Percentiles rank a stretch among this genome's conserved stretches.
These are phyloP conservation scores for Gaeumannomyces sp. DNA, from an alignment of 2,329 filamentous ascomycete genomes.

Conservation along the genomic window DNA sequence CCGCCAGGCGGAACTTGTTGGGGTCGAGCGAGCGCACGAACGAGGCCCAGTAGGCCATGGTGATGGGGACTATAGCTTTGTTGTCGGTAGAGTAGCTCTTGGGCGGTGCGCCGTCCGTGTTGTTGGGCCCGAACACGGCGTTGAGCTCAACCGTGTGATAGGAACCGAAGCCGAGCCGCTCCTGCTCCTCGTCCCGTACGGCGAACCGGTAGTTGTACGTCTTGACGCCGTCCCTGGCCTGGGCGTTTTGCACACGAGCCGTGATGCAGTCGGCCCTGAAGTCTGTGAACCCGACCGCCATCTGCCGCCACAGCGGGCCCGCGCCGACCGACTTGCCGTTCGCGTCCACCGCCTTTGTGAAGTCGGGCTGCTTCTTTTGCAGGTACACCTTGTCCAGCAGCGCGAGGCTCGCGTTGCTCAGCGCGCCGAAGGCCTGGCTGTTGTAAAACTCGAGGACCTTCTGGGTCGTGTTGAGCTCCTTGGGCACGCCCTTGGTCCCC, in stretches of 20 bases:
- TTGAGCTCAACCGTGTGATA: slow-evolving; percentile 61
- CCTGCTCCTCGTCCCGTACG: slow-evolving; percentile 52
- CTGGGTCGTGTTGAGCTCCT: slow-evolving; percentile 24
- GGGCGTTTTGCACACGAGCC: slow-evolving; percentile 23
- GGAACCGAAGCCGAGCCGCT: slow-evolving; percentile 53
- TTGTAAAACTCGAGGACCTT: slow-evolving; percentile 28
- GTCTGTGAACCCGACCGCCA: slow-evolving; percentile 50
- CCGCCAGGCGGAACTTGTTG: slow-evolving; percentile 41
- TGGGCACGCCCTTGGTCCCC: slow-evolving; percentile 30
- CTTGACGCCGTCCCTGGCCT: slow-evolving; percentile 25
- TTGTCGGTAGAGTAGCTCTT: slow-evolving; percentile 52
- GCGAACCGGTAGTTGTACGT: slow-evolving; percentile 67
- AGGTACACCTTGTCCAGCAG: slow-evolving; percentile 30
- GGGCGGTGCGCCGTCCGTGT: slow-evolving; percentile 39
- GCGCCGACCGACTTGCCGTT: slow-evolving; percentile 6
- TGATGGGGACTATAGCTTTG: slow-evolving; percentile 47
- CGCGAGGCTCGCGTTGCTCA: slow-evolving; percentile 25
- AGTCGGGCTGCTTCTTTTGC: slow-evolving; percentile 28
- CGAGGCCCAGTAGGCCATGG: slow-evolving; percentile 67
- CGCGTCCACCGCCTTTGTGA: slow-evolving; percentile 13
- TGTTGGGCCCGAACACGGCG: slow-evolving; percentile 60
- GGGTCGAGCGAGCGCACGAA: slow-evolving; percentile 63
- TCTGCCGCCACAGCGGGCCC: slow-evolving; percentile 32
- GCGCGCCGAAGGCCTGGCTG: slow-evolving; percentile 25
- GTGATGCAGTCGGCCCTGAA: slow-evolving; percentile 56